Evolutionary conservation across 345 rosid species (phyloP), one percentile per base, ranked within the genome.

Genomic region (Raphanus sativus): DNA sequence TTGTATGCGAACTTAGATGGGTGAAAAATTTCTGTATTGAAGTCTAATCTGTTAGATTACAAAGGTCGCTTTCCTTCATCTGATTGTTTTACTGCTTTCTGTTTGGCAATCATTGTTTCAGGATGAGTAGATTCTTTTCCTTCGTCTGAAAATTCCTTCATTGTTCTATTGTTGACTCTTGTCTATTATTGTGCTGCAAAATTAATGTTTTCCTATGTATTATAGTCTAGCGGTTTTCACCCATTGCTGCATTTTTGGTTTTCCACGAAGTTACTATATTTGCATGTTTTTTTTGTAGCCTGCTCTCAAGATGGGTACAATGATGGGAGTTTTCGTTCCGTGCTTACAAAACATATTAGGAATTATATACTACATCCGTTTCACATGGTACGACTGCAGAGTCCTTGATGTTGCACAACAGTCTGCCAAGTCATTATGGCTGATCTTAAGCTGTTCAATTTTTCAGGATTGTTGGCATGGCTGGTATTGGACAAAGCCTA

Each of bases 391-490:
- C 81, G 40, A 67, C 64, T 15, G 56, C 69, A 42, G 38, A 64
- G 73, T 60, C 48, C 79, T 70, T 70, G 62, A 65, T 69, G 50
- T 32, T 75, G 64, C 64, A 69, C 60, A 73, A n/a, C 62, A 71
- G 66, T 68, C 32, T 65, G 55, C 68, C 60, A 59, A 72, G 32
- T 64, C 73, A 32, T 69, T 71, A 45, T 65, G 72, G 79, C 61
- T 33, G 69, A 45, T 79, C 72, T 75, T 66, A 82, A 45, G 69
- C 73, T 70, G 71, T 68, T 72, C 36, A 80, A 74, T 78, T 82
- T 82, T 85, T 74, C 89, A 96, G 98, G 99, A 93, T 96, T 86
- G 94, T 96, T 81, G 99, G 99, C 67, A 96, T 96, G 97, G 98
- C 87, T 69, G 99, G 99, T 81, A 86, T 96, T 62, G 92, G 89